Base-by-base conservation (phyloP, 176 grass and related monocot genomes). In the Zoysia pacifica region DNA sequence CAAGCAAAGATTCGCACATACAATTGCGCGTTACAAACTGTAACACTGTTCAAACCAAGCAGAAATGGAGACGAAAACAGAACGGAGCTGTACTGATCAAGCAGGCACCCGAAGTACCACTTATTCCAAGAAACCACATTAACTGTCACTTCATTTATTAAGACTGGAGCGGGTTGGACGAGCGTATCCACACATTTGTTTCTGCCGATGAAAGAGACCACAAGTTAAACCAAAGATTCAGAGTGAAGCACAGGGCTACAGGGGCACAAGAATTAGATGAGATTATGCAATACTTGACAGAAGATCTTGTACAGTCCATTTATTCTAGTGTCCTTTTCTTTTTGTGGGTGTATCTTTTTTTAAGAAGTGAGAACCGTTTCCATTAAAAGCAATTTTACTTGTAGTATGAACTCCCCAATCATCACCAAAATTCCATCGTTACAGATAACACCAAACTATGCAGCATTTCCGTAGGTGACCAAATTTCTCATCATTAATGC, bases 81-180 rank as follows among this genome's bases (percentile, higher is more conserved):
- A 71, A 71, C 2, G 7, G 41, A 70, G 45, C 52, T 65, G 9
- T 6, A 39, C 67, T 64, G 47, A 72, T 48, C 28, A 28, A 28
- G 5, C 61, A 11, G 49, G 73, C 79, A 72, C 59, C 63, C 47
- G 50, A 56, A 11, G 62, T 6, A 16, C 72, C 61, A 37, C 48
- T 78, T 87, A 83, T 82, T 87, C 59, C 50, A 72, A 72, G 41
- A 82, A 44, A 60, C 38, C 19, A 59, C 16, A 13, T 16, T 85
- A 85, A 16, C 47, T 19, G 16, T 67, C 38, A 42, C 48, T 85
- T 60, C 4, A 3, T 45, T 87, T 72, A 73, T 72, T 77, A 78
- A 18, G 2, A 41, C 5, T 50, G 70, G 28, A 18, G 49, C 48
- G 50, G 18, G 50, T 75, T 46, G 63, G 20, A 45, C 54, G 11